phyloP scores from a whole-genome alignment of 2,329 filamentous ascomycete species.

The Xylaria sp. region DNA sequence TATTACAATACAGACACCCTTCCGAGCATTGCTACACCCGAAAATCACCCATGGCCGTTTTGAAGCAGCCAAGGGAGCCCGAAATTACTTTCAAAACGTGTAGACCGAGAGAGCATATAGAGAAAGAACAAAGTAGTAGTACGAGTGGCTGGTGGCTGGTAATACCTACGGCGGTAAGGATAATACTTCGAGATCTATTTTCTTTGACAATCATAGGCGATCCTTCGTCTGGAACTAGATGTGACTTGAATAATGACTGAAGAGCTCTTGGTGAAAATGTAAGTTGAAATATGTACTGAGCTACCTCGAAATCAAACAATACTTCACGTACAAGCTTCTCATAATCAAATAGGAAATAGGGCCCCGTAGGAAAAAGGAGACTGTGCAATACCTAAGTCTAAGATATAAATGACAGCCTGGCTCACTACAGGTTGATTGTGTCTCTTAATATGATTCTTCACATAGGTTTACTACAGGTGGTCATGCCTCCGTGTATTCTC shows the following conservation, averaged over 20 bases:
- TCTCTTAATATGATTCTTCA: neutral
- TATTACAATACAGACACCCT: no score
- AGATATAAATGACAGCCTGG: neutral
- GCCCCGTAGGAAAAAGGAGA: neutral
- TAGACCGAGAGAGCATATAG: no score
- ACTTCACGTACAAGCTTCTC: no score
- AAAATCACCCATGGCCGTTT: neutral
- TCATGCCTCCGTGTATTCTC: neutral
- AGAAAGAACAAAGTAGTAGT: neutral
- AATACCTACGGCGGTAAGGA: neutral
- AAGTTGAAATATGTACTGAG: neutral
- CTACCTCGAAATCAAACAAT: neutral
- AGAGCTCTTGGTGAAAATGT: neutral
- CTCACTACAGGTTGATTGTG: no score
- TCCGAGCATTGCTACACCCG: no score
- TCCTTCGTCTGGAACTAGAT: neutral
- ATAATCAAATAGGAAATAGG: neutral
- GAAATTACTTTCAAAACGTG: neutral
- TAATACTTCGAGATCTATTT: neutral
- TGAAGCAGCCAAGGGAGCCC: neutral
- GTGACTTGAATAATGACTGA: neutral
- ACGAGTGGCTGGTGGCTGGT: neutral
- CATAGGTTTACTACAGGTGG: neutral
- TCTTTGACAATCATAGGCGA: neutral
- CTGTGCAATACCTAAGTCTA: neutral